Conservation (phyloP, 176 grass and related monocot species). For the Areca catechu region DNA sequence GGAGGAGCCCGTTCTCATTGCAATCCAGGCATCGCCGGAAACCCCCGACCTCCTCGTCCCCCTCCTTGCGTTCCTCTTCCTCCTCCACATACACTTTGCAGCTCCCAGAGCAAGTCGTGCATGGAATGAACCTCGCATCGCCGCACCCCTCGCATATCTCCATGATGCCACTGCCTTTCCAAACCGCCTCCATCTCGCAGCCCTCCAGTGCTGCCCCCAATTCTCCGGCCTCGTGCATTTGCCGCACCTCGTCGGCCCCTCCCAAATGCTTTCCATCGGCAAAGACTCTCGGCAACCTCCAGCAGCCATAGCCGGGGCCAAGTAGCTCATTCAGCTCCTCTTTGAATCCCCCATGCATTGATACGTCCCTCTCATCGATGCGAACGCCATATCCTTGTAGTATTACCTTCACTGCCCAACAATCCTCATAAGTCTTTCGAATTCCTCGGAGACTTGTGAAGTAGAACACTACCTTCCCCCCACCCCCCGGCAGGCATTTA, state of each 20-base stretch:
- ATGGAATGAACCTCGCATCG: constrained; percentile 71
- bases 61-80: neutral
- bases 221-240: constrained; percentile 44
- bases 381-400: constrained; percentile 58
- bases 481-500: constrained; percentile 22
- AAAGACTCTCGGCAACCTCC: constrained; percentile 49
- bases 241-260: constrained; percentile 52
- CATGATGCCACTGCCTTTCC: neutral
- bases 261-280: constrained; percentile 50
- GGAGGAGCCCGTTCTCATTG: constrained; percentile 91
- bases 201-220: constrained; percentile 30
- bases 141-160: constrained; percentile 62
- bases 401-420: constrained; percentile 48
- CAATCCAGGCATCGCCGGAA: constrained; percentile 76
- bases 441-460: constrained; percentile 72
- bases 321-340: constrained; percentile 51
- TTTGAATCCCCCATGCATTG: constrained; percentile 60
- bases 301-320: neutral
- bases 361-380: constrained; percentile 74
- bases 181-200: constrained; percentile 30
- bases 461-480: constrained; percentile 60
- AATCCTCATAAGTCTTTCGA: constrained; percentile 65
- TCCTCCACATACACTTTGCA: constrained; percentile 85
- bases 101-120: constrained; percentile 89
- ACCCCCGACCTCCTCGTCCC: constrained; percentile 29